phyloP scores from a whole-genome alignment of 2,329 filamentous ascomycete genomes.

The Penicillium sp. region DNA sequence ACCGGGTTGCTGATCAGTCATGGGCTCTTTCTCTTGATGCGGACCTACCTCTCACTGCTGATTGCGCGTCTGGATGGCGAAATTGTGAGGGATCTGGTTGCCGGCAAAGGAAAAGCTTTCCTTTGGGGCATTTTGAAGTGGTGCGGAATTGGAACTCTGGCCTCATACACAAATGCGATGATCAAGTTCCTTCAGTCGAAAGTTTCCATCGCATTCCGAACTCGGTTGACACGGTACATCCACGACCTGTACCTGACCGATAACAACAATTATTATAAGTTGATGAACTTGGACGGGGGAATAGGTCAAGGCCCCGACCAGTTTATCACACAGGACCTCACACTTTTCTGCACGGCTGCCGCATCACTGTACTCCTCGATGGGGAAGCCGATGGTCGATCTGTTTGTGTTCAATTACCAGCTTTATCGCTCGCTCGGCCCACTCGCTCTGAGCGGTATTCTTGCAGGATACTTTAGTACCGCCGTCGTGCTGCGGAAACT shows the following conservation, averaged over 20 bases:
- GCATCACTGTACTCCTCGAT: conserved; percentile 93
- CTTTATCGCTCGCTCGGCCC: conserved; percentile 89
- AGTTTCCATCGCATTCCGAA: conserved; percentile 96
- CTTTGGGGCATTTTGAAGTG: conserved; percentile 89
- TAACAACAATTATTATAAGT: conserved; percentile 93
- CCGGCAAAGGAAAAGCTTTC: conserved; percentile 86
- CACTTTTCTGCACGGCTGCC: conserved; percentile 89
- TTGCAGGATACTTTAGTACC: conserved; percentile 92
- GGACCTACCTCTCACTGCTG: conserved; percentile 91
- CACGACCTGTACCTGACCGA: conserved; percentile 96
- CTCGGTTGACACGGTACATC: conserved; percentile 90
- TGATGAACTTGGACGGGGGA: conserved; percentile 89
- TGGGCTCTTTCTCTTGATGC: conserved; percentile 81
- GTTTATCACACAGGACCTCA: conserved; percentile 96
- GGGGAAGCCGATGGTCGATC: conserved; percentile 96
- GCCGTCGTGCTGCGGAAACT: conserved; percentile 84
- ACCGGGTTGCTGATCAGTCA: conserved; percentile 87
- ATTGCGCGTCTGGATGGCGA: conserved; percentile 93
- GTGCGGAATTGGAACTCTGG: conserved; percentile 90
- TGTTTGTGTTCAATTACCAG: conserved; percentile 98
- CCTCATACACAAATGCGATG: conserved; percentile 97
- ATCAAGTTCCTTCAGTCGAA: conserved; percentile 98
- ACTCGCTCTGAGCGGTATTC: conserved; percentile 78
- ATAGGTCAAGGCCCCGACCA: conserved; percentile 92
- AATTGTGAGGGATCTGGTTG: conserved; percentile 94